These are phyloP conservation scores for Teratosphaeria nubilosa DNA, from an alignment of 2,329 filamentous ascomycete species.

Conservation along the genomic window DNA sequence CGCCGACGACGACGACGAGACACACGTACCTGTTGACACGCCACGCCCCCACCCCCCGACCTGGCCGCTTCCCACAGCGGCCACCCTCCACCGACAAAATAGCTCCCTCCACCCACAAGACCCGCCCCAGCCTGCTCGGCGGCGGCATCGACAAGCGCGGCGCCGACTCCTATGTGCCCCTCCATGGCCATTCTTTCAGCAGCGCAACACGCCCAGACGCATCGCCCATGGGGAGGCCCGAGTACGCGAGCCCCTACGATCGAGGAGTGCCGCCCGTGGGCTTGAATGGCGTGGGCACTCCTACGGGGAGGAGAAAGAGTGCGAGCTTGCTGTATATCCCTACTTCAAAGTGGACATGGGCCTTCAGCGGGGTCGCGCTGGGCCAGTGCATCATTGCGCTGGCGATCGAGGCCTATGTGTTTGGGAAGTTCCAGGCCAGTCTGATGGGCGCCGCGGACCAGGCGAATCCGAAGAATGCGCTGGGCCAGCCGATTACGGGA, in stretches of 20 bases:
- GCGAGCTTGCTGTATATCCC: conserved; percentile 54
- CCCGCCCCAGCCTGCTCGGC: conserved; percentile 50
- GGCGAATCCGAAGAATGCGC: conserved; percentile 24
- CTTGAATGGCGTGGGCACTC: background rate
- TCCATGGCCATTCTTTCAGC: conserved; percentile 32
- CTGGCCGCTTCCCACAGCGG: conserved; percentile 16
- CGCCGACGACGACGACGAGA: background rate
- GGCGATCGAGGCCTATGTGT: conserved; percentile 81
- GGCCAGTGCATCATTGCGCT: conserved; percentile 73
- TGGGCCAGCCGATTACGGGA: background rate
- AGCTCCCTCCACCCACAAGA: conserved; percentile 45
- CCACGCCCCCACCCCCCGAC: background rate
- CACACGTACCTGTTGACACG: background rate
- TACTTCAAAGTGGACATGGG: conserved; percentile 77
- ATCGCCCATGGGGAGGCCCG: background rate
- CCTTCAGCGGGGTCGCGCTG: conserved; percentile 64
- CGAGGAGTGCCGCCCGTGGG: background rate
- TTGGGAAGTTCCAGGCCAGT: conserved; percentile 69
- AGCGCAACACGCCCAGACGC: conserved; percentile 7
- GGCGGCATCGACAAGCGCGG: conserved; percentile 14
- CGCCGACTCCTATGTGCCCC: conserved; percentile 32
- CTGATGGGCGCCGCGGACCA: conserved; percentile 21
- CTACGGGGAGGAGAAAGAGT: conserved; percentile 31
- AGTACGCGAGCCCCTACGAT: conserved; percentile 4
- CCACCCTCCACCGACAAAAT: conserved; percentile 21